Evolutionary conservation across 148 eudicot species (phyloP).

Genomic region (Chenopodium album): DNA sequence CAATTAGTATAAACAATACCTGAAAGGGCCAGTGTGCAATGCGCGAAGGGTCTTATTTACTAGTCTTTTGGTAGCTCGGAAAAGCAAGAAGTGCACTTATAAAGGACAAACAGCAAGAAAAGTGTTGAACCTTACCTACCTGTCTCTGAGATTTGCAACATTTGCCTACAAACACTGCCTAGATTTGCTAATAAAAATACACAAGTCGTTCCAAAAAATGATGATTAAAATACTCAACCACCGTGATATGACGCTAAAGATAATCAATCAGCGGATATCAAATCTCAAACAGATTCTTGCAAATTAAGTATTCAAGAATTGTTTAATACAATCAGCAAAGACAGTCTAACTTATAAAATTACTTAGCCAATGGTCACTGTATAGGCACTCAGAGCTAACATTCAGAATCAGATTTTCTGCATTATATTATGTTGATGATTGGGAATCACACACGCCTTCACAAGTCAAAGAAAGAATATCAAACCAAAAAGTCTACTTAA

Average conservation of each 20-base stretch:
- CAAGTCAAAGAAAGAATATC: conserved; percentile 1
- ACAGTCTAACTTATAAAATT: conserved; percentile 4
- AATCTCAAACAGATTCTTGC: conserved; percentile 18
- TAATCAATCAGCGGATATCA: conserved; percentile 10
- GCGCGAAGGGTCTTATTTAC: conserved; percentile 20
- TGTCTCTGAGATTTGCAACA: conserved; percentile 29
- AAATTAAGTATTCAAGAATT: conserved; percentile 21
- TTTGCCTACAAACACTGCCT: conserved; percentile 21
- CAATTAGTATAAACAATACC: conserved; percentile 4
- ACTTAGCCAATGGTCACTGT: background rate
- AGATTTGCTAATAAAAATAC: conserved; percentile 10
- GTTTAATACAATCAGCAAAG: conserved; percentile 3
- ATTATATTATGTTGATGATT: conserved; percentile 8
- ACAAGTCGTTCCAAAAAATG: background rate
- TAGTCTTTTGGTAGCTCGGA: conserved; percentile 43
- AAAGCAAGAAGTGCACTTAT: conserved; percentile 35
- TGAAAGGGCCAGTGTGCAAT: conserved; percentile 21
- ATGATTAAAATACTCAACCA: conserved; percentile 10
- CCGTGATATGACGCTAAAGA: background rate
- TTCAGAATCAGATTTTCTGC: conserved; percentile 12
- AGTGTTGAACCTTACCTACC: conserved; percentile 37
- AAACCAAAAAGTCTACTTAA: background rate
- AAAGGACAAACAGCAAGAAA: conserved; percentile 33
- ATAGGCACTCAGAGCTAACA: conserved; percentile 10
- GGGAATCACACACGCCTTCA: conserved; percentile 5